phyloP scores from a whole-genome alignment of 139 green algal species.

The Chlorella sp. region DNA sequence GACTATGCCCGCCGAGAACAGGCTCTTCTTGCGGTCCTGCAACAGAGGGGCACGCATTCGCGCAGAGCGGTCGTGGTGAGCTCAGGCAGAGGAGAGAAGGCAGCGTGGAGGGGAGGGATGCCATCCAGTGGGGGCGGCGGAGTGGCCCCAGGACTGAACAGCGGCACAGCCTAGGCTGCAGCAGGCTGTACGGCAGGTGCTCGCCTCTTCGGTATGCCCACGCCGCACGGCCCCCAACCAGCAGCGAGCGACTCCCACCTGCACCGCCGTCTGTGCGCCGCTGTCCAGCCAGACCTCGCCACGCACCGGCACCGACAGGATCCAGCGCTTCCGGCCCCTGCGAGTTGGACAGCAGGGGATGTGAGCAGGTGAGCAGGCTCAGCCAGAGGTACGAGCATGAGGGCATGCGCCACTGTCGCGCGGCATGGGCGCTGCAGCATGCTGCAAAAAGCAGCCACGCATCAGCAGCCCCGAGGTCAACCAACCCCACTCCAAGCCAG shows the following conservation, averaged over 20 bases:
- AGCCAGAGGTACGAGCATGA: neutral
- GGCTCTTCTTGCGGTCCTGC: conserved; percentile 66
- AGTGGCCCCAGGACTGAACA: too few species aligned
- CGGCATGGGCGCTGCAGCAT: neutral
- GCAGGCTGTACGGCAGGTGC: too few species aligned
- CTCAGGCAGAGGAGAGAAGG: too few species aligned
- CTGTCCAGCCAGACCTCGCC: conserved; percentile 76
- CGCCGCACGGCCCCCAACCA: too few species aligned
- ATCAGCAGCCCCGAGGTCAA: neutral
- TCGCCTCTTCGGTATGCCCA: too few species aligned
- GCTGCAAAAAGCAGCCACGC: neutral
- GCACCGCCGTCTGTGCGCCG: conserved; percentile 76
- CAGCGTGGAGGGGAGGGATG: too few species aligned
- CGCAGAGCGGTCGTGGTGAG: too few species aligned
- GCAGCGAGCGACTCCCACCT: too few species aligned
- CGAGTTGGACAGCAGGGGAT: neutral
- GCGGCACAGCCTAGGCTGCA: too few species aligned
- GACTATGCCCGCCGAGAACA: conserved; percentile 85
- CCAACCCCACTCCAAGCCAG: neutral
- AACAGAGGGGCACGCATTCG: too few species aligned
- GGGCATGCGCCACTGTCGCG: neutral
- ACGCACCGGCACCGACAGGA: conserved; percentile 74
- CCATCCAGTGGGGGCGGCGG: too few species aligned
- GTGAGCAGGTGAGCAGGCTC: neutral
- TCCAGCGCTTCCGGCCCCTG: conserved; percentile 87